phyloP scores from a whole-genome alignment of 257 asterid genomes.

The Penstemon eatonii region DNA sequence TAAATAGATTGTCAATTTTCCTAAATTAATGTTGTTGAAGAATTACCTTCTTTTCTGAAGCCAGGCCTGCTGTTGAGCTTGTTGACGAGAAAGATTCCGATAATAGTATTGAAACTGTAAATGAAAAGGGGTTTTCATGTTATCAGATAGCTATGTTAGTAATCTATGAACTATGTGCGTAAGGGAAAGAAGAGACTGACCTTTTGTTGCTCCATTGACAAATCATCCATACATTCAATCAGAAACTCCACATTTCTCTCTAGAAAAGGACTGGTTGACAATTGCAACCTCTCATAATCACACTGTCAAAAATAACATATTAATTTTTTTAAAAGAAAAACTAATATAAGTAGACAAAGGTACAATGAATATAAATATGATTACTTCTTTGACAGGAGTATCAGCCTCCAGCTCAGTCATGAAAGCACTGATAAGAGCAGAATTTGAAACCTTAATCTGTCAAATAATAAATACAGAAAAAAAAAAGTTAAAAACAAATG shows the following conservation, averaged over 20 bases:
- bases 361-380: neutral
- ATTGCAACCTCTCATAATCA: conserved; percentile 85
- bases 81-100: conserved; percentile 93
- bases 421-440: conserved; percentile 94
- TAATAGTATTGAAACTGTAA: conserved; percentile 89
- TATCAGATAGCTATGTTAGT: conserved; percentile 1
- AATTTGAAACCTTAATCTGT: conserved; percentile 97
- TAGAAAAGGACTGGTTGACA: conserved; percentile 75
- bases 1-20: neutral
- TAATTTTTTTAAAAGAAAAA: neutral
- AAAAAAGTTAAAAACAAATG: conserved; percentile 10
- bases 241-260: conserved; percentile 94
- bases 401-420: conserved; percentile 94
- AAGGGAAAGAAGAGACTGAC: conserved; percentile 38
- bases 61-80: conserved; percentile 96
- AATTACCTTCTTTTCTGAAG: conserved; percentile 91
- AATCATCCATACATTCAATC: conserved; percentile 97
- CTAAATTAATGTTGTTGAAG: neutral
- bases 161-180: conserved; percentile 4
- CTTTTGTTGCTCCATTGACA: conserved; percentile 93
- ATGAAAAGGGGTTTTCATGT: conserved; percentile 14
- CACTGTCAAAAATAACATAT: conserved; percentile 43
- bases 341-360: neutral
- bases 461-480: neutral
- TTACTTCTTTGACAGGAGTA: conserved; percentile 82